These are phyloP conservation scores for Fusarium floridanum DNA, from an alignment of 2,329 filamentous ascomycete genomes.

Conservation along the genomic window DNA sequence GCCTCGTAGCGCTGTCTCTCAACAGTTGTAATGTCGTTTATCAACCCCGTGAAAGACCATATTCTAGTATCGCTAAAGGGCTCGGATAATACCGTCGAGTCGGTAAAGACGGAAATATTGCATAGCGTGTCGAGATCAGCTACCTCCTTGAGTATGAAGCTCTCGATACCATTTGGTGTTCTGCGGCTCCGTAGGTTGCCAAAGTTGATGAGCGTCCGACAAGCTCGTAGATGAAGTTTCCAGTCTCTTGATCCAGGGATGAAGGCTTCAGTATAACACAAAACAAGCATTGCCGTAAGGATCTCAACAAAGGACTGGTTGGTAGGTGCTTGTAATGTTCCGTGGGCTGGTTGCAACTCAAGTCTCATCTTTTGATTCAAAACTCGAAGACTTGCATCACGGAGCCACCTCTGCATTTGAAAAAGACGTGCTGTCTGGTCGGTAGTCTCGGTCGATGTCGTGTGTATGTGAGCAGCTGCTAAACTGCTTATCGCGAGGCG, in stretches of 20 bases:
- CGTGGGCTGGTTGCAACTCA: background rate
- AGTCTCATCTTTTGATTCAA: constrained; percentile 16
- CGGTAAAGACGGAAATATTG: constrained; percentile 18
- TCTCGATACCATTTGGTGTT: background rate
- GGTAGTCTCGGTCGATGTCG: background rate
- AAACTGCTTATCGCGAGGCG: constrained; percentile 31
- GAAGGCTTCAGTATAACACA: constrained; percentile 14
- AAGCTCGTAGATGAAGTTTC: constrained; percentile 13
- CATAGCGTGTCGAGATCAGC: constrained; percentile 5
- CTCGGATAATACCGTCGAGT: background rate
- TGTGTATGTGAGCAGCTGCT: constrained; percentile 13
- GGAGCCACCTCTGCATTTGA: constrained; percentile 4
- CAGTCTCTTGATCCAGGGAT: constrained; percentile 15
- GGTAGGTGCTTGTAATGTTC: background rate
- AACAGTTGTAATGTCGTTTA: constrained; percentile 14
- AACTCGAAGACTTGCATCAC: constrained; percentile 11
- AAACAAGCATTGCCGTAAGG: constrained; percentile 9
- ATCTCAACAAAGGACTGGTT: constrained; percentile 7
- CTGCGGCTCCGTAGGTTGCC: background rate
- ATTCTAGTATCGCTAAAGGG: background rate
- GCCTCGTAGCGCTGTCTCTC: constrained; percentile 9
- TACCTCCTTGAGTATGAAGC: constrained; percentile 16
- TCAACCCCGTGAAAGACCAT: constrained; percentile 16
- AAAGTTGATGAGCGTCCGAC: constrained; percentile 13
- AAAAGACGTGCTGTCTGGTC: background rate